A percentile compares a stretch with the other conserved stretches of the same genome.
phyloP scores from a whole-genome alignment of 306 rosid genomes.

The Vachellia collinsii region DNA sequence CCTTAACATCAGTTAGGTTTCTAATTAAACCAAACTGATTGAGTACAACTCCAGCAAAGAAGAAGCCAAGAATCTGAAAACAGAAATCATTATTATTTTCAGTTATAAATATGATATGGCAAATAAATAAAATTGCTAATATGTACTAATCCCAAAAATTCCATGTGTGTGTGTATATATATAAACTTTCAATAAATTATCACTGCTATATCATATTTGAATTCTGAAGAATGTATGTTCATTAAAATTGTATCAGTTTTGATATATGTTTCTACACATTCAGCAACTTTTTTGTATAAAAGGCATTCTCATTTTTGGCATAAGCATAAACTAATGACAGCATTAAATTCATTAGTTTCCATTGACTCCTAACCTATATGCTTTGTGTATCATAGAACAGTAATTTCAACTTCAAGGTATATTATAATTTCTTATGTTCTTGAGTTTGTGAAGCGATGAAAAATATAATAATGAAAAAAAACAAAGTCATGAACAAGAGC shows the following conservation, averaged over 20 bases:
- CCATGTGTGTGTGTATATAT: neutral
- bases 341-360: neutral
- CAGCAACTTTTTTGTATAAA: neutral
- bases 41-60: conserved; percentile 90
- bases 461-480: conserved; percentile 3
- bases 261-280: neutral
- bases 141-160: neutral
- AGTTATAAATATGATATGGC: conserved; percentile 18
- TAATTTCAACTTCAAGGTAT: neutral
- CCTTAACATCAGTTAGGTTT: conserved; percentile 88
- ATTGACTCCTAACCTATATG: neutral
- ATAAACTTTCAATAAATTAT: conserved; percentile 12
- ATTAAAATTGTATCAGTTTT: conserved; percentile 8
- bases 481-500: neutral
- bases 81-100: conserved; percentile 37
- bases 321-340: conserved; percentile 12
- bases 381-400: neutral
- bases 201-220: neutral
- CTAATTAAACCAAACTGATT: conserved; percentile 97
- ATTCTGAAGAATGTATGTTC: neutral
- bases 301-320: neutral
- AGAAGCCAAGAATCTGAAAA: conserved; percentile 97
- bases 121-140: conserved; percentile 20
- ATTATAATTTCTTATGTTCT: neutral
- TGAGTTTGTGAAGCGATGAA: neutral